phyloP scores from a whole-genome alignment of 164 flowering plant species.

The Hamamelis virginiana region DNA sequence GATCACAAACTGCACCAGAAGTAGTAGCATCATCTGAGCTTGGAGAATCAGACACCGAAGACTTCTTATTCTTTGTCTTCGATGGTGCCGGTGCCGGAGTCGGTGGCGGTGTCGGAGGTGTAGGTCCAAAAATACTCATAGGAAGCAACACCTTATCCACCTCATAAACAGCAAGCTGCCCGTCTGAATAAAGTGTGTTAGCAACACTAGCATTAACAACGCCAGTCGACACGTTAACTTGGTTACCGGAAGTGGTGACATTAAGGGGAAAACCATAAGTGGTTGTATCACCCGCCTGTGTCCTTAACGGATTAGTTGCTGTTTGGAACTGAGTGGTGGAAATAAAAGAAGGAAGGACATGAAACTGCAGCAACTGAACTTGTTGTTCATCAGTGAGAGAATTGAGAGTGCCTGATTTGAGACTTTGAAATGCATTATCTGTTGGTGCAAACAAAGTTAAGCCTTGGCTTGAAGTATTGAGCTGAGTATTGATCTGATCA shows the following conservation, averaged over 20 bases:
- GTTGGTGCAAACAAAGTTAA: slow-evolving; percentile 77
- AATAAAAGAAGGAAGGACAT: slow-evolving; percentile 55
- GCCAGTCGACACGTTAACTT: slow-evolving; percentile 74
- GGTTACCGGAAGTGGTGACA: slow-evolving; percentile 59
- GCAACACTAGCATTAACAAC: slow-evolving; percentile 49
- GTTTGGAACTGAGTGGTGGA: slow-evolving; percentile 69
- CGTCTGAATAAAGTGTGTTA: slow-evolving; percentile 55
- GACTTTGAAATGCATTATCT: slow-evolving; percentile 64
- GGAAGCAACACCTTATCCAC: slow-evolving; percentile 83
- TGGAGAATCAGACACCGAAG: slow-evolving; percentile 9
- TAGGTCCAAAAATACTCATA: slow-evolving; percentile 45
- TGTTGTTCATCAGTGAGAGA: slow-evolving; percentile 59
- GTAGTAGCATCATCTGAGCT: slow-evolving; percentile 19
- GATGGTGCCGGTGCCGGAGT: slow-evolving; percentile 52
- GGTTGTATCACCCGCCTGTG: slow-evolving; percentile 68
- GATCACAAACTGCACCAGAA: slow-evolving; percentile 20
- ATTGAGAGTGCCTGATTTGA: slow-evolving; percentile 72
- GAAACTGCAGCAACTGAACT: slow-evolving; percentile 62
- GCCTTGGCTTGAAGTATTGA: slow-evolving; percentile 71
- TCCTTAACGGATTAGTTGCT: slow-evolving; percentile 74
- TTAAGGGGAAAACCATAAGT: slow-evolving; percentile 57
- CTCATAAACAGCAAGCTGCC: slow-evolving; percentile 69
- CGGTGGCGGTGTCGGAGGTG: slow-evolving; percentile 48
- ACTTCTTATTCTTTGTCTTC: slow-evolving; percentile 21
- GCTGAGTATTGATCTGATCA: slow-evolving; percentile 60